phyloP scores from a whole-genome alignment of 2,329 filamentous ascomycete genomes.

The Fusarium sacchari region DNA sequence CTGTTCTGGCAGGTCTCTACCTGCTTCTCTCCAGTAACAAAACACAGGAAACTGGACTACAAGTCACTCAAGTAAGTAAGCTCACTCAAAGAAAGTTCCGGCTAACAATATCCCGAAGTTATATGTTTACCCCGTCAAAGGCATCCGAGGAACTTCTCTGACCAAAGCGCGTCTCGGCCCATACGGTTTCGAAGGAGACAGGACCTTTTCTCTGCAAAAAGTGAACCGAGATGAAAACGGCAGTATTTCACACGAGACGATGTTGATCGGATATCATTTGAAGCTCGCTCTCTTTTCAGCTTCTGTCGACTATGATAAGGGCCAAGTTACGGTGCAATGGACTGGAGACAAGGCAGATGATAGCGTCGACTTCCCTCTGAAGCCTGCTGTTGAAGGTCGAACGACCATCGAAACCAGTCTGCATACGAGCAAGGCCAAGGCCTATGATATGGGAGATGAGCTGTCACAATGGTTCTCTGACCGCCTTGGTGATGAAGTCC shows the following conservation, averaged over 20 bases:
- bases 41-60: background rate
- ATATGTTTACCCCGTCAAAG: constrained; percentile 40
- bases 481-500: constrained; percentile 24
- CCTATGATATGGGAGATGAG: constrained; percentile 37
- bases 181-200: constrained; percentile 35
- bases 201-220: constrained; percentile 39
- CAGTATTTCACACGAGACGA: constrained; percentile 21
- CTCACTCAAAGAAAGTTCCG: rapidly evolving
- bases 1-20: background rate
- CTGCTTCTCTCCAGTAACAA: background rate
- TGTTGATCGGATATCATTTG: constrained; percentile 37
- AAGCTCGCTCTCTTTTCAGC: constrained; percentile 32
- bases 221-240: constrained; percentile 5
- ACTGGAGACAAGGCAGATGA: background rate
- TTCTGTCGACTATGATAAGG: constrained; percentile 6
- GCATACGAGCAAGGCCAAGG: constrained; percentile 26
- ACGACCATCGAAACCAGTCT: constrained; percentile 16
- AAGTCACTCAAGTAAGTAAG: constrained; percentile 28
- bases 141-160: constrained; percentile 28
- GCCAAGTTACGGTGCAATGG: background rate
- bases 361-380: constrained; percentile 23
- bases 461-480: constrained; percentile 36
- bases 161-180: constrained; percentile 14
- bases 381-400: background rate
- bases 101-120: constrained; percentile 12